Evolutionary conservation across 2,329 filamentous ascomycete genomes (phyloP).

Genomic region (Pseudocercospora ulei): DNA sequence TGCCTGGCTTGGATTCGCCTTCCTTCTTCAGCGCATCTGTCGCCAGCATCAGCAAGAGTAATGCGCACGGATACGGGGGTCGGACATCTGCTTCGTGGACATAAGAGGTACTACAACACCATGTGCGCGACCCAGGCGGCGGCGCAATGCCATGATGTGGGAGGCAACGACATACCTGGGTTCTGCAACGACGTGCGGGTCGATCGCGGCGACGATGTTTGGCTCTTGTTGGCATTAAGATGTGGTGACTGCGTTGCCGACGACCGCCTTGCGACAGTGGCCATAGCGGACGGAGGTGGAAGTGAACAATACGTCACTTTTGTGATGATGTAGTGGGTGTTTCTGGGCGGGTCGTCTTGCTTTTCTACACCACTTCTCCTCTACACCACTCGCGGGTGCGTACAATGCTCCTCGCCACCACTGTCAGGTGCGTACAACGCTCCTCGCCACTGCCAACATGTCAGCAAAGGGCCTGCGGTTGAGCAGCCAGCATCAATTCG

Average conservation of each 20-base stretch:
- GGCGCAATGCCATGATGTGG: neutral
- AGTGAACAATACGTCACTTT: slow-evolving; percentile 7
- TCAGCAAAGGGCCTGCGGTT: no score
- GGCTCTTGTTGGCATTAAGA: slow-evolving; percentile 19
- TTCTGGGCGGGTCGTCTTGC: slow-evolving; percentile 9
- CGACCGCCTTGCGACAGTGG: slow-evolving; percentile 22
- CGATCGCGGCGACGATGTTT: slow-evolving; percentile 27
- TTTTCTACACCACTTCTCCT: slow-evolving; percentile 7
- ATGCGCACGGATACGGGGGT: slow-evolving; percentile 8
- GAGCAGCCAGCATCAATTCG: no score
- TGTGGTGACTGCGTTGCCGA: slow-evolving; percentile 28
- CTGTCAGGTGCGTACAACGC: neutral
- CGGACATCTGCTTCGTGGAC: neutral
- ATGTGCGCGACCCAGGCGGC: slow-evolving; percentile 3
- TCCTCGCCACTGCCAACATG: no score
- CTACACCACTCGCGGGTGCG: slow-evolving; percentile 1
- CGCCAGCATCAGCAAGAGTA: slow-evolving; percentile 15
- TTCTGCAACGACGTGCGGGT: slow-evolving; percentile 21
- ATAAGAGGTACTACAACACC: neutral
- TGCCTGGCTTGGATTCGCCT: slow-evolving; percentile 20
- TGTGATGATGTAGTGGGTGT: slow-evolving; percentile 6
- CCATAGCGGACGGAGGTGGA: slow-evolving; percentile 15
- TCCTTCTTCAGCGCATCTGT: slow-evolving; percentile 22
- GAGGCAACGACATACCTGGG: slow-evolving; percentile 25
- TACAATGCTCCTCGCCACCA: slow-evolving; percentile 3